Percentiles rank a stretch among this genome's conserved stretches.
Conservation (phyloP, 768 basidiomycete species). For the Phlebiopsis gigantea region DNA sequence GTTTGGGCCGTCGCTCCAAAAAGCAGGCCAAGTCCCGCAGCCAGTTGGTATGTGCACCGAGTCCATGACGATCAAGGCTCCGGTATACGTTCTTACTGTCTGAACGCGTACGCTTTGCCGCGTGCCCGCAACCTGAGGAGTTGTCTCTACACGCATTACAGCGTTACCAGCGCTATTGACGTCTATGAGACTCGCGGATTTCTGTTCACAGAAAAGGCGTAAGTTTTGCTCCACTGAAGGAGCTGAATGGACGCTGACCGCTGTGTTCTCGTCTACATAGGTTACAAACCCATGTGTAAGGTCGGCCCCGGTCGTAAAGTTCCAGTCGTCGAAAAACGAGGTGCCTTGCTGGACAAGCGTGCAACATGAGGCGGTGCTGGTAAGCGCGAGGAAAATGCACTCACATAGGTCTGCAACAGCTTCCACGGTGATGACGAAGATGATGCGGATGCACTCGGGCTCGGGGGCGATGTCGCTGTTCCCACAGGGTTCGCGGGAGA, state of each 20-base stretch:
- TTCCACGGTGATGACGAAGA: conserved; percentile 31
- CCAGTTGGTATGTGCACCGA: conserved; percentile 86
- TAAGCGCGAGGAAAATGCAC: conserved; percentile 19
- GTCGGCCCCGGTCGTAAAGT: conserved; percentile 63
- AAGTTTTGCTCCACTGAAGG: background rate
- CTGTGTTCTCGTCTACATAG: conserved; percentile 58
- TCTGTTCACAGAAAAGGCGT: conserved; percentile 27
- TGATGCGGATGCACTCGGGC: conserved; percentile 4
- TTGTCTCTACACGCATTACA: conserved; percentile 87
- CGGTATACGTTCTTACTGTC: conserved; percentile 51
- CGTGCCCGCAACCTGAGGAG: conserved; percentile 53
- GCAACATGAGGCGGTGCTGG: conserved; percentile 9
- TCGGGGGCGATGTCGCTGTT: conserved; percentile 4
- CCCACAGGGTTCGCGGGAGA: background rate
- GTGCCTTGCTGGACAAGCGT: conserved; percentile 43
- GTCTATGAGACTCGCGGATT: conserved; percentile 51
- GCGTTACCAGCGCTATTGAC: conserved; percentile 71
- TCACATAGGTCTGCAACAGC: conserved; percentile 53
- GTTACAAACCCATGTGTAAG: conserved; percentile 71
- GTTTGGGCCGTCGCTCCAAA: conserved; percentile 42
- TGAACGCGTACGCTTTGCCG: conserved; percentile 78
- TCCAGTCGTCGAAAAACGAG: conserved; percentile 78
- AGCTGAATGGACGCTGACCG: conserved; percentile 34
- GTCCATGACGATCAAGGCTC: conserved; percentile 74
- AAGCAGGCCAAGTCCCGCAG: conserved; percentile 77